Conservation (phyloP, 345 rosid genomes). For the Streptanthus diversifolius region DNA sequence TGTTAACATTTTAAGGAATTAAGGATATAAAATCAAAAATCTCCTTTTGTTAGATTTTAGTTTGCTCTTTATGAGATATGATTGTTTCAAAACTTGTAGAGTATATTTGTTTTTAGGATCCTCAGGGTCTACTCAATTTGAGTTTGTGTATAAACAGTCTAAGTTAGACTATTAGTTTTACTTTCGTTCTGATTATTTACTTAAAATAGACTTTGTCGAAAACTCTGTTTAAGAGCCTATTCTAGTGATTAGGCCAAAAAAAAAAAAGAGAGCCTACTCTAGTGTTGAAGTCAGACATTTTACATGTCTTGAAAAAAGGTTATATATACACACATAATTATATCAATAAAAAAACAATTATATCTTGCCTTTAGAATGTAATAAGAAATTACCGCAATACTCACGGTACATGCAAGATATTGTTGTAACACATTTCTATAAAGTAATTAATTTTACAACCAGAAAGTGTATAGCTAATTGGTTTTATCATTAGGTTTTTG, state of each 20-base stretch:
- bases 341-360: neutral
- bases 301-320: neutral
- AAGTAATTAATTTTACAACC: neutral
- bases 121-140: neutral
- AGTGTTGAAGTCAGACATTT: neutral
- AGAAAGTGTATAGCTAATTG: slow-evolving; percentile 7
- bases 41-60: slow-evolving; percentile 26
- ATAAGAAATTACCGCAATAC: neutral
- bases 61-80: neutral
- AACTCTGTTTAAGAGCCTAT: neutral
- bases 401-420: slow-evolving; percentile 17
- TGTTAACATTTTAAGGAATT: slow-evolving; percentile 30
- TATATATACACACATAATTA: neutral
- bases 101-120: neutral
- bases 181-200: neutral
- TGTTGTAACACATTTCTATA: neutral
- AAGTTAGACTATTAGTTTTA: neutral
- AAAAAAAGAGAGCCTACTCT: too few species aligned
- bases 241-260: too few species aligned
- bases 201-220: neutral
- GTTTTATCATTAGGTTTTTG: slow-evolving; percentile 17
- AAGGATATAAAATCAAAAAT: slow-evolving; percentile 22
- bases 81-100: neutral
- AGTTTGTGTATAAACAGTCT: neutral
- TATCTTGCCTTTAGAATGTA: neutral